Base-by-base conservation (phyloP, 1,139 yeast genomes). In the Geotrichum klebahnii region DNA sequence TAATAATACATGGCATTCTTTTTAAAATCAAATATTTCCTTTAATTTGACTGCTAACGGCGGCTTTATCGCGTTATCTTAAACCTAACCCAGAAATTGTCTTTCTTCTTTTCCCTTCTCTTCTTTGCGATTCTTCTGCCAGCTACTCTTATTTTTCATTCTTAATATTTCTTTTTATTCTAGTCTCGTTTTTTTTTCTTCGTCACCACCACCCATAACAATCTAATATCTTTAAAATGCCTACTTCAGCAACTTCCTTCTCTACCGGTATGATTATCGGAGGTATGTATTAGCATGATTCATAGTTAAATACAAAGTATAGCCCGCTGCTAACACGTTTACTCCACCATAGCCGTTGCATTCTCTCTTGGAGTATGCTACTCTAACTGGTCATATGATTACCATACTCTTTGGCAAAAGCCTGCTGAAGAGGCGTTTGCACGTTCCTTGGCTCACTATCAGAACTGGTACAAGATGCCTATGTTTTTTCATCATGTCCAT, bases 381-480 rank as follows among this genome's bases (percentile, higher is more conserved):
- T 77, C 85, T 49, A 86, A 87, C 66, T 80, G 83, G 75, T 85
- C 95, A 1, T 92, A 89, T 63, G 96, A 88, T 64, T 77, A 78
- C 66, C 73, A 76, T 59, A 79, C 95, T n/a, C 74, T 92, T 54
- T 90, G 94, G 86, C 67, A 73, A 44, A 60, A 70, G 10, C 67
- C 68, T 34, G 71, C 78, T 1, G 75, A 72, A 14, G 75, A 65
- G 19, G 81, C 79, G 42, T 83, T 84, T 58, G 78, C 72, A 19
- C 70, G 68, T 19, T 83, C 96, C 1, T 69, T 87, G 54, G 72
- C 68, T 39, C 97, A 92, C 67, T 92, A 90, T 69, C 76, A 77
- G 53, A 71, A 73, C 41, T 82, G 95, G 84, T 84, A 82, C 17
- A 68, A 73, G 20, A 75, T 83, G 43, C 92, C 95, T 36, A 66